These are phyloP conservation scores for Elaeis oleifera DNA, from an alignment of 202 grass and related monocot species.

Conservation along the genomic window DNA sequence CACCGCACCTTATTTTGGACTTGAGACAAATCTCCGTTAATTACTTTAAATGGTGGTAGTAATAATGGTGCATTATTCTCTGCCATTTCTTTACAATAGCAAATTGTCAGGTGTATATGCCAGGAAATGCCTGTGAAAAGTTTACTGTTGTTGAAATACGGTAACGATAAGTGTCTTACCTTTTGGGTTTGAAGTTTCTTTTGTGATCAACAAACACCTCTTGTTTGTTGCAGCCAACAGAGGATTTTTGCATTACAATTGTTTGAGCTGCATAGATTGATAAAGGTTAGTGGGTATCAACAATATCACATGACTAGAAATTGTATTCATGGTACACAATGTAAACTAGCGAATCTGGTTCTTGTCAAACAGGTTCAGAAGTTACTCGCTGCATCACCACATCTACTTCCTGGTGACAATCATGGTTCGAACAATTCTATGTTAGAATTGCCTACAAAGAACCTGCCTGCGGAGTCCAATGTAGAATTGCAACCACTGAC, in stretches of 20 bases:
- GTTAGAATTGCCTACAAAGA: constrained; percentile 30
- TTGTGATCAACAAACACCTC: no score
- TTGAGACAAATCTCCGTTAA: no score
- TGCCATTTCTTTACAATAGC: no score
- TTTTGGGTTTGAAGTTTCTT: no score
- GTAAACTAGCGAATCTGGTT: constrained; percentile 5
- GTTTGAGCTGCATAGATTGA: constrained; percentile 85
- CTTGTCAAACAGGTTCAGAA: constrained; percentile 67
- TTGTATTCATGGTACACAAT: no score
- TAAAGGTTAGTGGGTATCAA: constrained; percentile 58
- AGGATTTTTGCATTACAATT: constrained; percentile 75
- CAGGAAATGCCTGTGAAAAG: no score
- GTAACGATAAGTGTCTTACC: no score
- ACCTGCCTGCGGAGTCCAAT: constrained; percentile 34
- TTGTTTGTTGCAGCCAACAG: constrained; percentile 60
- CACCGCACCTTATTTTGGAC: no score
- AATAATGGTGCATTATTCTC: no score
- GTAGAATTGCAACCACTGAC: constrained; percentile 30
- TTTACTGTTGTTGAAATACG: no score
- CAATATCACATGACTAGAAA: background rate
- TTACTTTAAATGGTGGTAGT: no score
- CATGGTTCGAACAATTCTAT: constrained; percentile 36
- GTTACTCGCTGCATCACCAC: constrained; percentile 66
- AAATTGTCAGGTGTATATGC: no score
- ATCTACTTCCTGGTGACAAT: constrained; percentile 69